phyloP scores from a whole-genome alignment of 164 flowering plant genomes.

The Macadamia tetraphylla region DNA sequence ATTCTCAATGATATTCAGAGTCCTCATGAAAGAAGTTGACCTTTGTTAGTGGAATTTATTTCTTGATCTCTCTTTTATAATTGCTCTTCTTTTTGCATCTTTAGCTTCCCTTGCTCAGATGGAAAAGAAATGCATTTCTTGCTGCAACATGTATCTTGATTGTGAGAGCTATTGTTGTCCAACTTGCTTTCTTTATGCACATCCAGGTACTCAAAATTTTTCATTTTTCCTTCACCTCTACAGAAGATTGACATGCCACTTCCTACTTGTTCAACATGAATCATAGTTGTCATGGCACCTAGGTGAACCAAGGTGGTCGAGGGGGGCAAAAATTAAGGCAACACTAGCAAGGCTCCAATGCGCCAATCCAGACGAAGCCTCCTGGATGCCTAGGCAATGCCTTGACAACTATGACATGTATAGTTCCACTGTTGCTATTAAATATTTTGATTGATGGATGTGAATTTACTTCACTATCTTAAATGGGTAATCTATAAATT shows the following conservation, averaged over 20 bases:
- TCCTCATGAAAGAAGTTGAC: too few relatives aligned
- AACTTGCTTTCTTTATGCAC: constrained; percentile 42
- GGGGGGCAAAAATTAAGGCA: too few relatives aligned
- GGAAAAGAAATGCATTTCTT: constrained; percentile 42
- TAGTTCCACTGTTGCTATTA: not conserved
- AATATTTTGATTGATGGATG: not conserved
- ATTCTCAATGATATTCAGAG: too few relatives aligned
- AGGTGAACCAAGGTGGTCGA: too few relatives aligned
- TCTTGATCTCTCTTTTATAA: not conserved
- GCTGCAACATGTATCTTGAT: constrained; percentile 40
- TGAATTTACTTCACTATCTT: not conserved
- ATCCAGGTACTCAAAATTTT: constrained; percentile 31
- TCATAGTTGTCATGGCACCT: too few relatives aligned
- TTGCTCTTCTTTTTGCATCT: not conserved
- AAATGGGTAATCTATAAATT: too few relatives aligned
- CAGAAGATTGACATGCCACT: not conserved
- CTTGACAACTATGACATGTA: not conserved
- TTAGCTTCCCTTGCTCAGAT: constrained; percentile 44
- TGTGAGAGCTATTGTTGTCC: constrained; percentile 43
- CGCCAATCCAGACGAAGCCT: too few relatives aligned
- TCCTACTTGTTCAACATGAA: not conserved
- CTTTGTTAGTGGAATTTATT: not conserved
- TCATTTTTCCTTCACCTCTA: not conserved
- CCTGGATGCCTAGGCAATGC: too few relatives aligned
- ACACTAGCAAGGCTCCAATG: too few relatives aligned